Evolutionary conservation across 192 early-diverging fungal species (phyloP), one percentile per base, ranked within the genome.

Genomic region (Umbelopsis sp.): DNA sequence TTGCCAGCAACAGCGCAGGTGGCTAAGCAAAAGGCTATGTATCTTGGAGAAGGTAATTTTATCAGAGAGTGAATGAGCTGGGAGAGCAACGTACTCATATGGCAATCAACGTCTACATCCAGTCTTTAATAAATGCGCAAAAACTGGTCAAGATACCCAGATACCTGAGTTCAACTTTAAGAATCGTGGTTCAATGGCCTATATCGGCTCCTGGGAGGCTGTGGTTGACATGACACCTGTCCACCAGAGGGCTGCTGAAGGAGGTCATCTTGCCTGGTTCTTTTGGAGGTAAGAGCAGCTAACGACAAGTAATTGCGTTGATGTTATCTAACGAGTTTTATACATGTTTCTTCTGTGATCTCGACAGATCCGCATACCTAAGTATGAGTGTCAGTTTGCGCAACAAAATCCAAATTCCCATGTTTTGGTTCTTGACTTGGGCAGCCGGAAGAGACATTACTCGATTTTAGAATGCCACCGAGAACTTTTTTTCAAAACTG

Each of bases 1-100:
- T 81, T 94, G 16, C 93, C 93, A 22, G 86, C 89, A 6, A 93
- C 92, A 15, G 96, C 96, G 4, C 96, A 98, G 78, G 90, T 92
- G 0, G 92, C 92, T 1, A 85, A 84, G 49, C 92, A 94, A 72
- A 91, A 94, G 58, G 91, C 87, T 0, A 80, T 79, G 9, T 92
- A 85, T 71, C 74, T 94, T 6, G 52, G 82, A 12, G 91, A 90
- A 69, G 73, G 80, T 81, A 70, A 44, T 20, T 25, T 27, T 27
- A 37, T 23, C n/a, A 27, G 1, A 47, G 45, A 35, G n/a, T n/a
- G n/a, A n/a, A n/a, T n/a, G n/a, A n/a, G n/a, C n/a, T n/a, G n/a
- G n/a, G n/a, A n/a, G n/a, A n/a, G n/a, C n/a, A n/a, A n/a, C n/a
- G n/a, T n/a, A 35, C 15, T 61, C 18, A n/a, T 6, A 13, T 30